Base-by-base conservation (phyloP, 75 land plant species). In the Picea glauca region DNA sequence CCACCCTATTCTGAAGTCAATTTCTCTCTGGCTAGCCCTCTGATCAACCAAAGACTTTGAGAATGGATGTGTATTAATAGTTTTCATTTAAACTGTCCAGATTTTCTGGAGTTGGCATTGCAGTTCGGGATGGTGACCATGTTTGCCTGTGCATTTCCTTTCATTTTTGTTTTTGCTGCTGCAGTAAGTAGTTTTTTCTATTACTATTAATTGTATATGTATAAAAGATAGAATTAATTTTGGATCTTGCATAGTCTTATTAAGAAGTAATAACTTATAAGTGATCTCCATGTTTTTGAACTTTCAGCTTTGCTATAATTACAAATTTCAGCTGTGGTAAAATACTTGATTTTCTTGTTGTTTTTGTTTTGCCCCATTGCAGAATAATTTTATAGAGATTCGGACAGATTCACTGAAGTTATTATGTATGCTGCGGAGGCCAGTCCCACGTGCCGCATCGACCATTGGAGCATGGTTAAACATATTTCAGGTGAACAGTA, bases 121-220 rank as follows among this genome's bases (percentile, higher is more conserved):
- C 97, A 96, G 84, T 96, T 94, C 78, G 99, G 99, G 58, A 87
- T 96, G 94, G 90, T 96, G 43, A 90, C 95, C 88, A 94, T 96
- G 99, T 96, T 96, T 85, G 94, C 97, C 15, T 90, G 97, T 82
- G 94, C 97, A 58, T 92, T 90, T 62, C 99, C 99, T 61, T 90
- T 94, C 18, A 90, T 90, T 30, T 92, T 94, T 77, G 85, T 78
- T 73, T 96, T 94, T 80, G 88, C 94, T 50, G 76, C 78, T 2
- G 12, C 87, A 78, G 96, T 85, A 83, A 81, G 82, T 33, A 33
- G 14, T 23, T 58, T 72, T 38, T 78, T 5, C 17, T 26, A 76
- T 32, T 13, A 32, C 9, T 40, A 38, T 20, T 68, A 40, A 35
- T 68, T 18, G n/a, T 7, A 40, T 43, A 20, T 12, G 56, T 6